Conservation (phyloP, 371 early-diverging fungal genomes). For the Mucor irregularis region DNA sequence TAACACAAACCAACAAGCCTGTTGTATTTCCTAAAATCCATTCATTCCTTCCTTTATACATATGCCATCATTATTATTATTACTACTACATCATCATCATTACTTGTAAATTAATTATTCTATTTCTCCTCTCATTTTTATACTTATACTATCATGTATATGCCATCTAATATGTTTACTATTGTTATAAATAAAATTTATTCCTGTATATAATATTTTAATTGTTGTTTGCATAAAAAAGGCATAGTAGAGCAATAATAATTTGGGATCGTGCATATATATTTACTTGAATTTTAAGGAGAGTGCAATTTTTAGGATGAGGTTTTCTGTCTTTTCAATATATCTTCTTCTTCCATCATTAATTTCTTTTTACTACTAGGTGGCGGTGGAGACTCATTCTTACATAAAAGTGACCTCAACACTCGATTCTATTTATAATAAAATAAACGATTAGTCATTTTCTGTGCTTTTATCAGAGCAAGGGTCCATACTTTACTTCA, state of each 20-base stretch:
- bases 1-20: not conserved
- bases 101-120: too few species aligned
- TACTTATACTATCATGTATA: too few species aligned
- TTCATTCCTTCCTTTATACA: not conserved
- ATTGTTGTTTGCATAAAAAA: too few species aligned
- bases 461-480: not conserved
- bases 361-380: too few species aligned
- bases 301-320: not conserved
- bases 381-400: too few species aligned
- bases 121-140: too few species aligned
- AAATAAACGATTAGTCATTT: not conserved
- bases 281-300: not conserved
- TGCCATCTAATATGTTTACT: too few species aligned
- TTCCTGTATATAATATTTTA: too few species aligned
- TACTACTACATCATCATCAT: too few species aligned
- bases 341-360: not conserved
- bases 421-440: conserved; percentile 24
- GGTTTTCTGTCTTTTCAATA: conserved; percentile 2
- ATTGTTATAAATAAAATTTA: too few species aligned
- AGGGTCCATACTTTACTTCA: conserved; percentile 7
- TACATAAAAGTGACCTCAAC: conserved; percentile 17
- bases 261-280: not conserved
- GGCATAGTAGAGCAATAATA: too few species aligned
- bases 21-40: conserved; percentile 17
- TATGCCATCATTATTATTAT: not conserved